A percentile compares a stretch with the other conserved stretches of the same genome.
phyloP scores from a whole-genome alignment of 331 rosid species.

The Malus hybrid region DNA sequence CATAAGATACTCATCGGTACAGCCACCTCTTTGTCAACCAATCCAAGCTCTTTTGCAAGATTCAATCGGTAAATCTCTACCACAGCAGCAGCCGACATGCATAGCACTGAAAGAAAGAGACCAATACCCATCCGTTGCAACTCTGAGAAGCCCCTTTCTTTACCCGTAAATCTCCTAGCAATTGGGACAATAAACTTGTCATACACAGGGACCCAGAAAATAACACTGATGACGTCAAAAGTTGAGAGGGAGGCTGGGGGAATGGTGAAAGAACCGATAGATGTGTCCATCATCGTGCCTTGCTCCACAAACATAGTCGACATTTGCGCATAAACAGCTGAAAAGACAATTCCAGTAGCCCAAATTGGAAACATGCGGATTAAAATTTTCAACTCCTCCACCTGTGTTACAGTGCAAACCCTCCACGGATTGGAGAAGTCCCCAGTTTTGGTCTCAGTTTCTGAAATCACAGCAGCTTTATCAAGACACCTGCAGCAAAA shows the following conservation, averaged over 20 bases:
- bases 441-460: constrained; percentile 41
- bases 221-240: constrained; percentile 69
- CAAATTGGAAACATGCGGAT: constrained; percentile 92
- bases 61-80: constrained; percentile 65
- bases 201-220: constrained; percentile 82
- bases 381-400: constrained; percentile 88
- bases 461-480: constrained; percentile 70
- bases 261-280: constrained; percentile 63
- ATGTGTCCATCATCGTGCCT: constrained; percentile 74
- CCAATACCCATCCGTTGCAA: constrained; percentile 95
- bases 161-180: constrained; percentile 72
- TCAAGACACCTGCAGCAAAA: constrained; percentile 70
- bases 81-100: constrained; percentile 83
- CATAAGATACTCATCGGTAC: constrained; percentile 66
- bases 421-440: constrained; percentile 67
- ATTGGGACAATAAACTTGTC: constrained; percentile 68
- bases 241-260: constrained; percentile 90
- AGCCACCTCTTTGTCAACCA: constrained; percentile 44
- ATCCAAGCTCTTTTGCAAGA: constrained; percentile 56
- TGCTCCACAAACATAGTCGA: constrained; percentile 93
- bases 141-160: constrained; percentile 85
- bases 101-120: constrained; percentile 58
- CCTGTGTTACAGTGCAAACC: constrained; percentile 89
- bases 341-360: constrained; percentile 78
- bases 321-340: constrained; percentile 92